A percentile compares a stretch with the other conserved stretches of the same genome.
These are phyloP conservation scores for Clavariopsis aquatica DNA, from an alignment of 495 filamentous ascomycete genomes.

Conservation along the genomic window DNA sequence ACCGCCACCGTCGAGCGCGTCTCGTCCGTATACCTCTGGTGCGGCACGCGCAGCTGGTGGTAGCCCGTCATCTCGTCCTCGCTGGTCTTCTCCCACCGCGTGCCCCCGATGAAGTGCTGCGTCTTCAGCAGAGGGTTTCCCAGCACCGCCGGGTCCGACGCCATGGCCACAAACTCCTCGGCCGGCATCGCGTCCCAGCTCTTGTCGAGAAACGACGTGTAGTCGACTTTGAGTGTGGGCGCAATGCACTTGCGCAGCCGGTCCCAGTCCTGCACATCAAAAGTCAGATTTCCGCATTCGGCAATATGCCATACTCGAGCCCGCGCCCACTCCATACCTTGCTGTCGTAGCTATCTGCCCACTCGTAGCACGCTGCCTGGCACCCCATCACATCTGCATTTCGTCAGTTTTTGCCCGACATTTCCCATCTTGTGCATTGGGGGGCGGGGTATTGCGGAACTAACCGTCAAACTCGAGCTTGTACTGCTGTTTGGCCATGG, in stretches of 20 bases:
- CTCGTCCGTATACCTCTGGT: constrained; percentile 64
- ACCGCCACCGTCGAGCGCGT: constrained; percentile 53
- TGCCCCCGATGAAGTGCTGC: constrained; percentile 74
- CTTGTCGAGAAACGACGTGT: constrained; percentile 71
- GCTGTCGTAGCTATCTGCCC: constrained; percentile 81
- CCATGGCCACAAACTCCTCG: constrained; percentile 70
- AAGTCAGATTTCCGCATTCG: constrained; percentile 10
- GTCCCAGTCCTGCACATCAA: constrained; percentile 64
- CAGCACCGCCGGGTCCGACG: constrained; percentile 64
- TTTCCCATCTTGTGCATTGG: too few species aligned
- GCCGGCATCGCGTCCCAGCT: constrained; percentile 72
- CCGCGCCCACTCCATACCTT: too few species aligned
- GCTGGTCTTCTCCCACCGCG: constrained; percentile 68
- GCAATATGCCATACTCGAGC: background rate
- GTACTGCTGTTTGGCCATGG: constrained; percentile 20
- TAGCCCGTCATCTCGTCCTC: constrained; percentile 69
- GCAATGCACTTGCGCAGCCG: constrained; percentile 71
- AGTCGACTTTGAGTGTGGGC: constrained; percentile 71
- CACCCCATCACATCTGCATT: constrained; percentile 44
- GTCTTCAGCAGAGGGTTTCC: constrained; percentile 71
- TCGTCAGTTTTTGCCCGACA: constrained; percentile 1
- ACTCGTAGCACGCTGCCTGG: constrained; percentile 58
- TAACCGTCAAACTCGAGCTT: constrained; percentile 37
- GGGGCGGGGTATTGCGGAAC: background rate
- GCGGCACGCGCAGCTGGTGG: constrained; percentile 77